Conservation (phyloP, 208 protist genomes). For the Leishmania tarentolae region DNA sequence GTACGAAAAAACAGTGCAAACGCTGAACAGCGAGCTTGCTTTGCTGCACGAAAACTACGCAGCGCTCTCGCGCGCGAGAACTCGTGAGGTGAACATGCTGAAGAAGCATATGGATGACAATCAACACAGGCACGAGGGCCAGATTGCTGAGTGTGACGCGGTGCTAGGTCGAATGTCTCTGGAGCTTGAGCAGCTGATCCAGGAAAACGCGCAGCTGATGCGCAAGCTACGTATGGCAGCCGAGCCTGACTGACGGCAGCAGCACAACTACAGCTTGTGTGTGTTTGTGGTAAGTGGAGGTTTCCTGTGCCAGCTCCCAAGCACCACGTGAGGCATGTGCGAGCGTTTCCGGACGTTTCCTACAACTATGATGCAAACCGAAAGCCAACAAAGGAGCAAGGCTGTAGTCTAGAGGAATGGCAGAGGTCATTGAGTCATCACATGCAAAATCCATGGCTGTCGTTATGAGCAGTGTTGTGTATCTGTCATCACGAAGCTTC, state of each 20-base stretch:
- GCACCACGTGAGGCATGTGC: not conserved
- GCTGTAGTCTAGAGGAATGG: not conserved
- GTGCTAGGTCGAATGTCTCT: slow-evolving; percentile 54
- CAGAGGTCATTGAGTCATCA: not conserved
- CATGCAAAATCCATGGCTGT: not conserved
- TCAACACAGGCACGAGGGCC: slow-evolving; percentile 25
- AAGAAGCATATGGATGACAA: slow-evolving; percentile 7
- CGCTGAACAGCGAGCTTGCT: slow-evolving; percentile 61
- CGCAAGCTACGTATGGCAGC: slow-evolving; percentile 22
- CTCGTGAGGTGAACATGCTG: slow-evolving; percentile 11
- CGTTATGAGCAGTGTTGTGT: not conserved
- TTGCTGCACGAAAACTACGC: slow-evolving; percentile 37
- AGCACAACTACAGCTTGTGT: not conserved
- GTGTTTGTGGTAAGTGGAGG: not conserved
- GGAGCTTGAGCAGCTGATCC: slow-evolving; percentile 70
- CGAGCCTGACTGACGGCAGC: not conserved
- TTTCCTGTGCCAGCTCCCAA: not conserved
- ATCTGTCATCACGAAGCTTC: not conserved
- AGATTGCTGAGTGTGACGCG: slow-evolving; percentile 61
- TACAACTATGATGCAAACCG: not conserved
- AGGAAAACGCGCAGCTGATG: slow-evolving; percentile 68
- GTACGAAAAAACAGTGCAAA: slow-evolving; percentile 55
- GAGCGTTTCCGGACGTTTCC: not conserved
- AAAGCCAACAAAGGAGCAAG: not conserved
- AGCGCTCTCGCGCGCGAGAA: slow-evolving; percentile 20